phyloP scores from a whole-genome alignment of 495 filamentous ascomycete genomes.

The Trichoderma reesei region DNA sequence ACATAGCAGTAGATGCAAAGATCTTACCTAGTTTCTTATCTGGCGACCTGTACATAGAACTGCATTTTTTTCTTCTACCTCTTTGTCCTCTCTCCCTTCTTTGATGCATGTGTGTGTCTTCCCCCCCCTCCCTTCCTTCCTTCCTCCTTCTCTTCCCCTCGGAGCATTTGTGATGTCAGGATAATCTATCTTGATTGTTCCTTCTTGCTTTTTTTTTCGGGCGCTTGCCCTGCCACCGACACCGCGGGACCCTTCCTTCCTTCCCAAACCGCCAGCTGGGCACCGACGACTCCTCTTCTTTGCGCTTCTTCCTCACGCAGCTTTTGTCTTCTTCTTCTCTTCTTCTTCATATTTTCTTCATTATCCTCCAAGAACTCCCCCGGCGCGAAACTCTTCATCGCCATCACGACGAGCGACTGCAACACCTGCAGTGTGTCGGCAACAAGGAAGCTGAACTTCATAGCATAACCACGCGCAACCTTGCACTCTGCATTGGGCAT shows the following conservation, averaged over 20 bases:
- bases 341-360: too few relatives aligned
- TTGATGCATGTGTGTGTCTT: neutral
- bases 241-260: too few relatives aligned
- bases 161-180: too few relatives aligned
- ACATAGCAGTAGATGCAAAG: too few relatives aligned
- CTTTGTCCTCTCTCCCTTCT: neutral
- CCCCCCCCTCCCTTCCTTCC: neutral
- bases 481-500: neutral
- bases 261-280: neutral
- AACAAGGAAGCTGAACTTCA: neutral
- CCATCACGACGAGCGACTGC: neutral
- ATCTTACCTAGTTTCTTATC: too few relatives aligned
- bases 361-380: neutral
- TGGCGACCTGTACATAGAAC: too few relatives aligned
- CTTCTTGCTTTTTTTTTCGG: neutral
- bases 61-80: neutral
- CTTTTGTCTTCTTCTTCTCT: neutral
- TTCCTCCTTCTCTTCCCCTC: too few relatives aligned
- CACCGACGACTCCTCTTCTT: neutral
- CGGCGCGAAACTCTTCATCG: neutral
- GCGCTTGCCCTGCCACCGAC: neutral
- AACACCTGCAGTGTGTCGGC: neutral
- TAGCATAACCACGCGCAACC: neutral
- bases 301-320: neutral
- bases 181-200: too few relatives aligned